phyloP scores from a whole-genome alignment of 345 rosid species.

The Cardiospermum halicacabum region DNA sequence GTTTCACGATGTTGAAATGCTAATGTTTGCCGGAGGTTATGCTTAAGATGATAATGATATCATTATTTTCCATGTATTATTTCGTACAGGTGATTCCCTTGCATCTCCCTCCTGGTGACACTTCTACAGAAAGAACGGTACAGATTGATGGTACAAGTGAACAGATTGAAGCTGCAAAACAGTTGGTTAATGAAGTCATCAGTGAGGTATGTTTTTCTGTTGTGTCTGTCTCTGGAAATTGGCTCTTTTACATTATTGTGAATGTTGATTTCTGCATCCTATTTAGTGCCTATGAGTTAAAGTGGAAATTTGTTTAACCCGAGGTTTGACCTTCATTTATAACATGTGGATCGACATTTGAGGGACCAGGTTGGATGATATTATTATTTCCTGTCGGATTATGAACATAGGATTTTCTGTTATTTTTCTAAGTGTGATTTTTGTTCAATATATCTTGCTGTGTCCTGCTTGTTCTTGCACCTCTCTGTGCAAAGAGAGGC shows the following conservation, averaged over 20 bases:
- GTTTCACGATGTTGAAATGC: neutral
- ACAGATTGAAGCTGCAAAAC: slow-evolving; percentile 87
- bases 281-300: neutral
- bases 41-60: neutral
- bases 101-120: slow-evolving; percentile 96
- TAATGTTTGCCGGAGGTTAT: neutral
- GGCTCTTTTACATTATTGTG: neutral
- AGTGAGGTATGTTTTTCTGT: slow-evolving; percentile 79
- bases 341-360: neutral
- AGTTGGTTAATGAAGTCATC: slow-evolving; percentile 82
- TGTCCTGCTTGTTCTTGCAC: neutral
- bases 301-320: neutral
- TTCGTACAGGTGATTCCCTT: slow-evolving; percentile 77
- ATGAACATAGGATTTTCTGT: neutral
- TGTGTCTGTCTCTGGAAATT: slow-evolving; percentile 27
- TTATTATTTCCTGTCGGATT: neutral
- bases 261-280: neutral
- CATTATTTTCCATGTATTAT: neutral
- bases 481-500: too few relatives aligned
- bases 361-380: neutral
- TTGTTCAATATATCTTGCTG: neutral
- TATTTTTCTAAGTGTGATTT: neutral
- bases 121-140: slow-evolving; percentile 65
- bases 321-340: neutral
- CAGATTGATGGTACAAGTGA: slow-evolving; percentile 91